phyloP scores from a whole-genome alignment of 2,329 filamentous ascomycete species.

The Paecilomyces fulvus region DNA sequence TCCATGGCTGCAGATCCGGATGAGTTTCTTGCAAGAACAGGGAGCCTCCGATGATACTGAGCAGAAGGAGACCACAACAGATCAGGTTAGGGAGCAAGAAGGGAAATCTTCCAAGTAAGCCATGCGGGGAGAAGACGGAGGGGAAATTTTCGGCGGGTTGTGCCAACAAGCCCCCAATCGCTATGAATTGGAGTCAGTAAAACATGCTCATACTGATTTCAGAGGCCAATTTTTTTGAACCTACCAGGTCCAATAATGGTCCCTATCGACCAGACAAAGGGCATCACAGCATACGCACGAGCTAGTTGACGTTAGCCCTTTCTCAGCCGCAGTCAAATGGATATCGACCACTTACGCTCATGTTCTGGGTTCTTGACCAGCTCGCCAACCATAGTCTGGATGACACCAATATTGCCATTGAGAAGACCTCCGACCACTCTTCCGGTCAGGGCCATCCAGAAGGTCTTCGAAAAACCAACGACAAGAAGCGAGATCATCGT shows the following conservation, averaged over 20 bases:
- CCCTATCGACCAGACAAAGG: constrained; percentile 86
- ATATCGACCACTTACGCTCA: constrained; percentile 56
- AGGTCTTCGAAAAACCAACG: constrained; percentile 73
- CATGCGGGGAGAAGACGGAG: constrained; percentile 54
- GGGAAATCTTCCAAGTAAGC: constrained; percentile 69
- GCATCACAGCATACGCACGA: constrained; percentile 83
- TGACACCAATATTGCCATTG: constrained; percentile 86
- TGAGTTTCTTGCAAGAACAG: constrained; percentile 82
- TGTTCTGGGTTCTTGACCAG: constrained; percentile 75
- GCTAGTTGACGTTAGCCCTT: constrained; percentile 39
- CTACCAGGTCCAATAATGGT: constrained; percentile 69
- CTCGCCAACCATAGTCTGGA: constrained; percentile 89
- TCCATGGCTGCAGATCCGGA: constrained; percentile 62
- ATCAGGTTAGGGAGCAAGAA: constrained; percentile 86
- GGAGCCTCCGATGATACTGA: constrained; percentile 74
- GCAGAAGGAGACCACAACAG: constrained; percentile 65
- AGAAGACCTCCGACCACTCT: constrained; percentile 70
- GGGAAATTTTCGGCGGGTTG: constrained; percentile 70
- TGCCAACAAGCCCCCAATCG: constrained; percentile 79
- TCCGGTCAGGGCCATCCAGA: constrained; percentile 73
- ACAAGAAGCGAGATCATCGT: constrained; percentile 76
- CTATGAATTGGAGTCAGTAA: constrained; percentile 24
- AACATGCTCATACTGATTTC: not conserved
- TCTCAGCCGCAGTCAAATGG: not conserved
- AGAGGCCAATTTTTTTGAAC: constrained; percentile 1